phyloP scores from a whole-genome alignment of 1,284 basidiomycete genomes.

The Bjerkandera adusta region DNA sequence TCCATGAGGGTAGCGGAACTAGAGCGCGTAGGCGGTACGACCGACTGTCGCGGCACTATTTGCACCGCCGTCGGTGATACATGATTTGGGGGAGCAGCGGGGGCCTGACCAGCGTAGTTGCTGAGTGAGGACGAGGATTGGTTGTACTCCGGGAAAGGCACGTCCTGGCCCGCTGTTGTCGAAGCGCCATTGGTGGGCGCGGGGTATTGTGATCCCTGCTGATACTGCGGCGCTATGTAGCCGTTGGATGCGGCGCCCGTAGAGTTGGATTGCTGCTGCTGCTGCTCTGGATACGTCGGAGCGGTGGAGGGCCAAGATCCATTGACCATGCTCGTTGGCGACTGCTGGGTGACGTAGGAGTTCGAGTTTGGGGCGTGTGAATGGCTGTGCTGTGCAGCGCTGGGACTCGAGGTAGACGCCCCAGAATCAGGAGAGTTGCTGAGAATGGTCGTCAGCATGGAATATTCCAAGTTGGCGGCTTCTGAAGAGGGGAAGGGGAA shows the following conservation, averaged over 20 bases:
- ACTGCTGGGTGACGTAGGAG: conserved; percentile 20
- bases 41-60: conserved; percentile 8
- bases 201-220: conserved; percentile 6
- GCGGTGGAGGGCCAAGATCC: conserved; percentile 40
- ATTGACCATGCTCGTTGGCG: conserved; percentile 25
- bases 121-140: conserved; percentile 9
- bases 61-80: conserved; percentile 2
- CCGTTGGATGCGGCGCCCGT: conserved; percentile 10
- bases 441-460: conserved; percentile 88
- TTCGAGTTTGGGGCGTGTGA: conserved; percentile 7
- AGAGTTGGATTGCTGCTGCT: conserved; percentile 36
- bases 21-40: conserved; percentile 10
- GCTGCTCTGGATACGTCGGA: conserved; percentile 21
- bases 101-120: conserved; percentile 13
- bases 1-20: conserved; percentile 14
- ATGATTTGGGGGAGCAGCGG: conserved; percentile 1
- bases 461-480: conserved; percentile 89
- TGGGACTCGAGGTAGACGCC: conserved; percentile 37
- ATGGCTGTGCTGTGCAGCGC: conserved; percentile 16
- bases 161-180: conserved; percentile 3
- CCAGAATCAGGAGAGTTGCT: conserved; percentile 67
- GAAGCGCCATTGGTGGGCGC: conserved; percentile 7
- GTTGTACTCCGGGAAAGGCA: conserved; percentile 10
- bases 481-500: conserved; percentile 78
- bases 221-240: conserved; percentile 17